A percentile compares a stretch with the other conserved stretches of the same genome.
Evolutionary conservation across 1,284 basidiomycete genomes (phyloP).

Genomic region (Cryptococcus sp.): DNA sequence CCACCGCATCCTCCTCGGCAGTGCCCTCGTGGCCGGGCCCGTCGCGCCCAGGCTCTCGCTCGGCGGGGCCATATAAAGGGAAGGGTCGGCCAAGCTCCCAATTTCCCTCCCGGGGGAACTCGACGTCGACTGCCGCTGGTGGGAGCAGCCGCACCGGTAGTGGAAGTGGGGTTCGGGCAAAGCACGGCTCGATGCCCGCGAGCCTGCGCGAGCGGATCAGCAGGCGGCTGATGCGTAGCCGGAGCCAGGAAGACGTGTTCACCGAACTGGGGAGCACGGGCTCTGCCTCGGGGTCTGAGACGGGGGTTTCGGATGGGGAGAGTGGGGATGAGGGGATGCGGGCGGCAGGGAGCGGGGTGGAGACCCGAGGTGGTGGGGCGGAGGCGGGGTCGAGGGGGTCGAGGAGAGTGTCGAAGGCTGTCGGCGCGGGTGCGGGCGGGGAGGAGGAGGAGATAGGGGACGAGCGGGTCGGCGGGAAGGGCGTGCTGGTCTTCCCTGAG

Average conservation of each 20-base stretch:
- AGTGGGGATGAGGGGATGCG: background rate
- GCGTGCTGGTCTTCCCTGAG: slow-evolving; percentile 16
- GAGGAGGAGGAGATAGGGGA: background rate
- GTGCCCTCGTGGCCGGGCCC: too few species aligned
- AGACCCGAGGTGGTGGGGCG: background rate
- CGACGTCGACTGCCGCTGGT: too few species aligned
- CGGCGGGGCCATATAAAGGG: too few species aligned
- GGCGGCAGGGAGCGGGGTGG: background rate
- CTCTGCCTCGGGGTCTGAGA: background rate
- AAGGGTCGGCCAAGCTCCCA: too few species aligned
- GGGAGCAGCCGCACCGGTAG: background rate
- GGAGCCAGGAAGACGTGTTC: slow-evolving; percentile 20
- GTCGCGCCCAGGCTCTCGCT: too few species aligned
- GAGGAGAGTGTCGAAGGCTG: background rate
- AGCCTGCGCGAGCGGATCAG: background rate
- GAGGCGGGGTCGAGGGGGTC: background rate
- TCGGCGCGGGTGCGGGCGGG: background rate
- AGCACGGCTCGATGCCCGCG: background rate
- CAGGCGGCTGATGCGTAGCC: slow-evolving; percentile 3
- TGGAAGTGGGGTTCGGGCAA: background rate
- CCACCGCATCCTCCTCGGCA: background rate
- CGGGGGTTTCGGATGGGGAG: background rate
- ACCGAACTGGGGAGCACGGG: slow-evolving; percentile 13
- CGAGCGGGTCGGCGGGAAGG: slow-evolving; percentile 7
- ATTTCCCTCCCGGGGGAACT: too few species aligned